A percentile compares a stretch with the other conserved stretches of the same genome.
phyloP scores from a whole-genome alignment of 257 asterid species.

The Thymus mandschuricus region DNA sequence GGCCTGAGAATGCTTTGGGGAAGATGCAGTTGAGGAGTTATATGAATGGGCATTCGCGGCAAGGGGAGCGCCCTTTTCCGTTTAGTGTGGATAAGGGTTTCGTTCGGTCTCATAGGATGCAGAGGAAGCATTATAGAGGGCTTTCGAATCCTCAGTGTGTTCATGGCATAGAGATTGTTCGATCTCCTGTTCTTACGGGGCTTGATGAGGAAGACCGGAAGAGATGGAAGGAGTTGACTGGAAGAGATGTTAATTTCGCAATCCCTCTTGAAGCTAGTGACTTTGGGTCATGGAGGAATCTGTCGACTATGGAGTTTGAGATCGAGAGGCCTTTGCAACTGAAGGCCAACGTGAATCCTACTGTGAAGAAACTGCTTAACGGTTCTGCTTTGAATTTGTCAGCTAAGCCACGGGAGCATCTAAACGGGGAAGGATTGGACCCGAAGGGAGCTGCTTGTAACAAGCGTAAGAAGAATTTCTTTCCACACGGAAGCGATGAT shows the following conservation, averaged over 20 bases:
- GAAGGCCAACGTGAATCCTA: conserved; percentile 24
- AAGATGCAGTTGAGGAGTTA: conserved; percentile 42
- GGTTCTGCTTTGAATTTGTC: conserved; percentile 33
- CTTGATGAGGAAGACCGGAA: conserved; percentile 37
- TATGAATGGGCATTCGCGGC: conserved; percentile 40
- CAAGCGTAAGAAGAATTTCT: conserved; percentile 35
- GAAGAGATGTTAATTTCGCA: conserved; percentile 31
- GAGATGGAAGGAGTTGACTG: conserved; percentile 40
- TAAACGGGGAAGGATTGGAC: conserved; percentile 32
- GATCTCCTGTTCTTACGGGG: conserved; percentile 32
- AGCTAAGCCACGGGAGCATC: conserved; percentile 24
- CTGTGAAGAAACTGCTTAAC: conserved; percentile 19
- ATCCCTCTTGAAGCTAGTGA: conserved; percentile 37
- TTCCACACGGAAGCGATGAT: conserved; percentile 34
- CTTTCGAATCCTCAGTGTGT: conserved; percentile 42
- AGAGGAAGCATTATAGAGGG: conserved; percentile 40
- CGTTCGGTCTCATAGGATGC: conserved; percentile 39
- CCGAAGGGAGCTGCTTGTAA: conserved; percentile 19
- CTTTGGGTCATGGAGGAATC: conserved; percentile 36
- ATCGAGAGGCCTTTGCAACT: conserved; percentile 34
- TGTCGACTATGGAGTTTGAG: conserved; percentile 35
- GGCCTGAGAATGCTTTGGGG: conserved; percentile 39
- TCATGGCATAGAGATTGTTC: conserved; percentile 37
- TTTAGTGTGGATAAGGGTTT: conserved; percentile 38
- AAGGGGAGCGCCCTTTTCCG: conserved; percentile 40